Percentiles rank a stretch among this genome's conserved stretches.
phyloP scores from a whole-genome alignment of 1,139 yeast species.

The Hyphopichia fennica region DNA sequence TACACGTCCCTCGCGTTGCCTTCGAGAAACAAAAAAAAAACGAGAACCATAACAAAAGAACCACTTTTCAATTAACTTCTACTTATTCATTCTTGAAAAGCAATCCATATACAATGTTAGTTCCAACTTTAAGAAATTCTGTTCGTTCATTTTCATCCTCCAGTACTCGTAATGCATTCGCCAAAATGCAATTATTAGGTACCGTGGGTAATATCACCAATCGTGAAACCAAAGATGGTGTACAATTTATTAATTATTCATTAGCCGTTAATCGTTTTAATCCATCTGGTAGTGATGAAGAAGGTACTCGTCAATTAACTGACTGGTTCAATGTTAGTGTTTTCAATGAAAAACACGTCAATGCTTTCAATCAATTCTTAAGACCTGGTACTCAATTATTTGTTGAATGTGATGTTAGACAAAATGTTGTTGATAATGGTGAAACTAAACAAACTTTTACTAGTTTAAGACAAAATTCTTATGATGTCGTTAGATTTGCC shows the following conservation, averaged over 20 bases:
- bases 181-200: slow-evolving; percentile 45
- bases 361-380: slow-evolving; percentile 39
- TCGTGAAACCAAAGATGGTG: slow-evolving; percentile 40
- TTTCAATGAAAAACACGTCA: slow-evolving; percentile 40
- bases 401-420: slow-evolving; percentile 45
- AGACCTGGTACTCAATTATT: slow-evolving; percentile 43
- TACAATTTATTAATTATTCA: slow-evolving; percentile 40
- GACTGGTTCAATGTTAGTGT: slow-evolving; percentile 47
- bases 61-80: background rate
- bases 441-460: slow-evolving; percentile 32
- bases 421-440: slow-evolving; percentile 32
- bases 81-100: background rate
- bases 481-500: slow-evolving; percentile 42
- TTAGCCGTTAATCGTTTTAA: slow-evolving; percentile 44
- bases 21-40: background rate
- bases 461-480: slow-evolving; percentile 35
- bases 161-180: slow-evolving; percentile 33
- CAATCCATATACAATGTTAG: background rate
- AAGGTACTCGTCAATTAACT: slow-evolving; percentile 19
- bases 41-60: background rate
- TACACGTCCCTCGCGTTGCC: background rate
- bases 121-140: slow-evolving; percentile 2
- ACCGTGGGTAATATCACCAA: slow-evolving; percentile 39
- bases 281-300: slow-evolving; percentile 29
- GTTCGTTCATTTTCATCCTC: slow-evolving; percentile 36